These are phyloP conservation scores for Fomes fomentarius DNA, from an alignment of 1,284 basidiomycete genomes.

Conservation along the genomic window DNA sequence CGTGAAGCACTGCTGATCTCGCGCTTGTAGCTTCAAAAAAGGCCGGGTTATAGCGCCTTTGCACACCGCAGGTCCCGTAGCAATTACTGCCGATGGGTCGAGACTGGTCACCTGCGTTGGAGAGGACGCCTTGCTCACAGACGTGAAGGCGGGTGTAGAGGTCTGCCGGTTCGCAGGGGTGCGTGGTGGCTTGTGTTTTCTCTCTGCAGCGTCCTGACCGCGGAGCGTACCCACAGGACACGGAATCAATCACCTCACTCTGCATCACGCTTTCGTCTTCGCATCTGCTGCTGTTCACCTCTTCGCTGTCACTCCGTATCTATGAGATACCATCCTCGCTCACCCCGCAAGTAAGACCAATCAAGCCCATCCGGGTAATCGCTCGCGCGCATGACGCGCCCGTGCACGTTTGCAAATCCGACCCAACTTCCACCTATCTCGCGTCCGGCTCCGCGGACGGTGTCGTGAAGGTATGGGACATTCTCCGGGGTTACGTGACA, in stretches of 20 bases:
- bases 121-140: conserved; percentile 85
- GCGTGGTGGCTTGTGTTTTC: conserved; percentile 37
- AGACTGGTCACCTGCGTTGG: conserved; percentile 86
- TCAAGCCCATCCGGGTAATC: conserved; percentile 74
- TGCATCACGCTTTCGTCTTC: conserved; percentile 68
- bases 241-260: conserved; percentile 63
- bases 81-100: conserved; percentile 79
- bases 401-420: conserved; percentile 85
- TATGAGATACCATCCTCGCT: conserved; percentile 59
- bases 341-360: conserved; percentile 47
- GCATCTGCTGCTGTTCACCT: conserved; percentile 69
- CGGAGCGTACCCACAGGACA: conserved; percentile 51
- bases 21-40: conserved; percentile 68
- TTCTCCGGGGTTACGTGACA: conserved; percentile 86
- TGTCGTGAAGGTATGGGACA: conserved; percentile 96
- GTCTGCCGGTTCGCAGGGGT: conserved; percentile 86
- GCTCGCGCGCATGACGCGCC: conserved; percentile 90
- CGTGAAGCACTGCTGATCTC: background rate
- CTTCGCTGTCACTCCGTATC: conserved; percentile 68
- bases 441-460: conserved; percentile 97
- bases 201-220: background rate
- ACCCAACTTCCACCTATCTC: conserved; percentile 88
- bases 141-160: conserved; percentile 73
- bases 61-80: conserved; percentile 87
- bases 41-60: conserved; percentile 73